These are phyloP conservation scores for Neonectria coccinea DNA, from an alignment of 2,329 filamentous ascomycete species.

Conservation along the genomic window DNA sequence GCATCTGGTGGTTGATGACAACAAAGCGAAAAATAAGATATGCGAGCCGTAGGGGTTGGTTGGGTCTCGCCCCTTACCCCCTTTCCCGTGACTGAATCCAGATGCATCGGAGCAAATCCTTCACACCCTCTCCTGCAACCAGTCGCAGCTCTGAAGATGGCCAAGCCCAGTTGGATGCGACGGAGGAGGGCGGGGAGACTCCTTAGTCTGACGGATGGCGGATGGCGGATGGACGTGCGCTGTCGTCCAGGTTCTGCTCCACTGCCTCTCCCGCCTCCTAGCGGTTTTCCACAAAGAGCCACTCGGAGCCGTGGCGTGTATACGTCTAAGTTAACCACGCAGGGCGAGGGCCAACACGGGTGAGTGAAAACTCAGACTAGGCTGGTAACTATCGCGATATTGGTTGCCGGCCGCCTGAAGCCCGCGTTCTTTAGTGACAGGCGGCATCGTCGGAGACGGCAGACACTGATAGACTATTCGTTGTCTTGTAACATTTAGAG, in stretches of 20 bases:
- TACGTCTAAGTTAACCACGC: slow-evolving; percentile 25
- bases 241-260: slow-evolving; percentile 15
- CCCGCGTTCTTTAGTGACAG: slow-evolving; percentile 26
- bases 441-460: slow-evolving; percentile 16
- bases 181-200: slow-evolving; percentile 16
- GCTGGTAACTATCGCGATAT: slow-evolving; percentile 7
- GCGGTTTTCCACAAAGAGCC: slow-evolving; percentile 32
- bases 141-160: slow-evolving; percentile 16
- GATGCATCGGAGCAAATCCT: slow-evolving; percentile 27
- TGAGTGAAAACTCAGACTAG: slow-evolving; percentile 12
- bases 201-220: slow-evolving; percentile 24
- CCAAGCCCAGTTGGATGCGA: slow-evolving; percentile 14
- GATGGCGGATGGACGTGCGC: slow-evolving; percentile 27
- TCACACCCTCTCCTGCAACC: slow-evolving; percentile 25
- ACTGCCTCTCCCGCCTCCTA: slow-evolving; percentile 21
- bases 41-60: slow-evolving; percentile 6
- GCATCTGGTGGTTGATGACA: neutral
- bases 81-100: slow-evolving; percentile 31
- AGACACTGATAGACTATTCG: slow-evolving; percentile 21
- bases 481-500: slow-evolving; percentile 15
- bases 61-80: slow-evolving; percentile 7
- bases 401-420: slow-evolving; percentile 25
- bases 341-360: slow-evolving; percentile 10
- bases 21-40: slow-evolving; percentile 7
- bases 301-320: slow-evolving; percentile 25